Base-by-base conservation (phyloP, 1,284 basidiomycete genomes). In the Hymenochaete sp. region DNA sequence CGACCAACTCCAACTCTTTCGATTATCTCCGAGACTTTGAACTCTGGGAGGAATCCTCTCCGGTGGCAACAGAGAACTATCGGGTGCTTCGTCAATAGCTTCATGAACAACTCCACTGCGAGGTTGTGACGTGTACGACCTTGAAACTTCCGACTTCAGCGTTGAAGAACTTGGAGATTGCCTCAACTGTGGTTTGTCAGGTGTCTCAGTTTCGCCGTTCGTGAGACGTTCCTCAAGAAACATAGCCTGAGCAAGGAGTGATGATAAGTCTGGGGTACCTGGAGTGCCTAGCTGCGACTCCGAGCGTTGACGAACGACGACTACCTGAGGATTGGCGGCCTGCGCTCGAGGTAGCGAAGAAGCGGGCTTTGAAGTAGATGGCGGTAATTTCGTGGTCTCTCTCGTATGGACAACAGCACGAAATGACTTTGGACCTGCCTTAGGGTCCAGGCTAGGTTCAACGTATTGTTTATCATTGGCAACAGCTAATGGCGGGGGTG, bases 371-470 rank as follows among this genome's bases (percentile, higher is more conserved):
- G 32, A 9, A 19, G 32, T n/a, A 21, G 32, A 14, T 31, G 38
- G n/a, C 5, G 33, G 38, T 24, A 26, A 37, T 19, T 39, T 49
- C 38, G 25, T 45, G 40, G 5, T 19, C 21, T 35, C 14, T 45
- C 35, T n/a, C n/a, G n/a, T n/a, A 26, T 47, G 45, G 16, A 51
- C 45, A 14, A 51, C 41, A 16, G 45, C 49, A 28, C 36, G 36
- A 29, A 51, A 51, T 7, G 49, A 51, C 25, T 50, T 50, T 13
- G 48, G 48, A 16, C 27, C 48, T 13, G 32, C 32, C 36, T 39
- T 46, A 6, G 27, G 32, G 16, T 46, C 44, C 10, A 50, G 21
- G n/a, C 44, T 32, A 10, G 44, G 44, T 32, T 50, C 48, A 16
- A 33, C 26, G 29, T 50, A 45, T 35, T 42, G 32, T 36, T 46